A percentile compares a stretch with the other conserved stretches of the same genome.
These are phyloP conservation scores for Blepharisma japonicum DNA, from an alignment of 73 alveolate species.

Conservation along the genomic window DNA sequence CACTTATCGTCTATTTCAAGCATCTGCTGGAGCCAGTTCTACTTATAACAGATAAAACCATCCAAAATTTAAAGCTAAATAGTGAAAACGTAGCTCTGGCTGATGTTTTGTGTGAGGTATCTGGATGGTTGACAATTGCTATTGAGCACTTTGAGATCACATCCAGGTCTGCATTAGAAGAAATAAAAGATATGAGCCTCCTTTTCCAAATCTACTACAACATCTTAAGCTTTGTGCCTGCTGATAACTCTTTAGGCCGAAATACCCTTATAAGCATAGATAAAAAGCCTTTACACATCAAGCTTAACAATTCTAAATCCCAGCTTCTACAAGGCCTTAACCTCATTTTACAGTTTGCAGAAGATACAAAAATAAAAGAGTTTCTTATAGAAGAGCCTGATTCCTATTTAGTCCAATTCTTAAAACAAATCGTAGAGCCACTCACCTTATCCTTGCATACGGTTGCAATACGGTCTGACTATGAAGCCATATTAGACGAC, in stretches of 20 bases:
- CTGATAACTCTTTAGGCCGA: too few species aligned
- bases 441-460: conserved; percentile 26
- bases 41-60: too few species aligned
- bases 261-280: not conserved
- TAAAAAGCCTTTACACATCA: not conserved
- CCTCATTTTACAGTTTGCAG: conserved; percentile 2
- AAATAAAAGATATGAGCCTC: conserved; percentile 3
- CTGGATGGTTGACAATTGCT: not conserved
- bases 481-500: conserved; percentile 16
- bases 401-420: conserved; percentile 5
- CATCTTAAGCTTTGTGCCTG: not conserved
- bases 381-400: not conserved
- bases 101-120: not conserved
- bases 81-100: too few species aligned
- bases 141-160: conserved; percentile 32
- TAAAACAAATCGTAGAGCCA: conserved; percentile 18
- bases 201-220: not conserved
- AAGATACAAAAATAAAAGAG: conserved; percentile 5
- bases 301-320: conserved; percentile 26
- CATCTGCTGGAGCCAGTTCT: too few species aligned
- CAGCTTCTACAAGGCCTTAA: conserved; percentile 35
- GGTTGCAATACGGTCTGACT: conserved; percentile 26
- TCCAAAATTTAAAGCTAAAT: too few species aligned
- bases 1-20: not conserved
- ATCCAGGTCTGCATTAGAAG: not conserved